These are phyloP conservation scores for Chiua virens DNA, from an alignment of 768 basidiomycete genomes.

Conservation along the genomic window DNA sequence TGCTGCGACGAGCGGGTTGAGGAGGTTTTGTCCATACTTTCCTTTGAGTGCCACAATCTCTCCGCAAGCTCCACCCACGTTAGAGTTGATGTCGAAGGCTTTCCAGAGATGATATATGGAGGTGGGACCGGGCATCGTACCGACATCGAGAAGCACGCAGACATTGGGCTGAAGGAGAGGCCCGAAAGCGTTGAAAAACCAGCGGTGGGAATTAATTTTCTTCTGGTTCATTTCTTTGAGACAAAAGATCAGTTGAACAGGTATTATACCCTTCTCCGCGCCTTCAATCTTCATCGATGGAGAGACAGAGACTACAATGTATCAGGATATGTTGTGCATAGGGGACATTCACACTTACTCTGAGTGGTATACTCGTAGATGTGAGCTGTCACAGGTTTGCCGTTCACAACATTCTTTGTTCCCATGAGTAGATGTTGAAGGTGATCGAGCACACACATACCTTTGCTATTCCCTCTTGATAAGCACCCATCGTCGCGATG, in stretches of 20 bases:
- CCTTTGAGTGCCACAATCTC: slow-evolving; percentile 94
- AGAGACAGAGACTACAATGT: slow-evolving; percentile 66
- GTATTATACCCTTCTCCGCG: slow-evolving; percentile 76
- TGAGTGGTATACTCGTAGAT: slow-evolving; percentile 96
- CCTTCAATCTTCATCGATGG: slow-evolving; percentile 82
- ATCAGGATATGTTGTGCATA: slow-evolving; percentile 6
- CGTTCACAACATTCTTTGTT: slow-evolving; percentile 68
- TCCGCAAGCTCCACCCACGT: slow-evolving; percentile 92
- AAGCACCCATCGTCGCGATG: slow-evolving; percentile 90
- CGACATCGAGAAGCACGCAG: slow-evolving; percentile 88
- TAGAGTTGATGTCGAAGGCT: slow-evolving; percentile 89
- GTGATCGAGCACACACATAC: slow-evolving; percentile 33
- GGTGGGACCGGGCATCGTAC: slow-evolving; percentile 82
- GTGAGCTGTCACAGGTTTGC: slow-evolving; percentile 81
- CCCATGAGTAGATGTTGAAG: slow-evolving; percentile 2
- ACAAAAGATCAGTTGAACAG: slow-evolving; percentile 92
- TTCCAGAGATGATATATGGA: slow-evolving; percentile 94
- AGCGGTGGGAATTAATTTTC: slow-evolving; percentile 93
- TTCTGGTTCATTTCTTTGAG: slow-evolving; percentile 93
- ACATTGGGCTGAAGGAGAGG: slow-evolving; percentile 86
- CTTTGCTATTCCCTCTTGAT: slow-evolving; percentile 93
- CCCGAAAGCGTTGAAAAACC: slow-evolving; percentile 94
- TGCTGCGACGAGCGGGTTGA: slow-evolving; percentile 87
- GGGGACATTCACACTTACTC: slow-evolving; percentile 40
- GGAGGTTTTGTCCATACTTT: slow-evolving; percentile 69